Conservation (phyloP, 1,284 basidiomycete genomes). For the Microbotryum violaceum region DNA sequence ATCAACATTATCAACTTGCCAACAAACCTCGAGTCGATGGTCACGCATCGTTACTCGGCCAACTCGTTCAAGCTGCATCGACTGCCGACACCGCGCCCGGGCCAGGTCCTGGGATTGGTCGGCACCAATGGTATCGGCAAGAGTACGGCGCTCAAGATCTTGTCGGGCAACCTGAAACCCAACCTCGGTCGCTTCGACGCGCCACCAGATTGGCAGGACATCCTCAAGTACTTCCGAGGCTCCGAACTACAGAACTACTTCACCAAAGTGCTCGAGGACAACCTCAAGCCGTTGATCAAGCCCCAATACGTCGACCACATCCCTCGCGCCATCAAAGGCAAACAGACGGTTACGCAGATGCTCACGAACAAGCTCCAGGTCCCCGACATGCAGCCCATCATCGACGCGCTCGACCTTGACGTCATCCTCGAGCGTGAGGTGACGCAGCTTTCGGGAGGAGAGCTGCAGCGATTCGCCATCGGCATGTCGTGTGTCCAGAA, state of each 20-base stretch:
- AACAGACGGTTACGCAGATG: conserved; percentile 77
- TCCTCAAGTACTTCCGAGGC: conserved; percentile 92
- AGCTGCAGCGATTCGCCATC: conserved; percentile 91
- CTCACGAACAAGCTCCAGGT: conserved; percentile 72
- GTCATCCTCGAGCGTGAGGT: conserved; percentile 77
- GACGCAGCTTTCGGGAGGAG: conserved; percentile 80
- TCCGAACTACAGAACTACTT: conserved; percentile 98
- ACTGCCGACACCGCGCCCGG: conserved; percentile 85
- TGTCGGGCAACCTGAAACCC: conserved; percentile 91
- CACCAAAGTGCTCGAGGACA: conserved; percentile 96
- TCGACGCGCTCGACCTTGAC: conserved; percentile 74
- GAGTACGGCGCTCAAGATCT: conserved; percentile 88
- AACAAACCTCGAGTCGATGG: conserved; percentile 85
- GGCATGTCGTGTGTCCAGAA: conserved; percentile 85
- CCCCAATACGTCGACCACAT: conserved; percentile 99
- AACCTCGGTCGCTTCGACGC: conserved; percentile 86
- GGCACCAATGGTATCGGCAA: conserved; percentile 99
- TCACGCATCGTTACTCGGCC: conserved; percentile 93
- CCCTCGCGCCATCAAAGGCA: conserved; percentile 85
- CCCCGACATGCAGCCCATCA: conserved; percentile 73
- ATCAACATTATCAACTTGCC: conserved; percentile 96
- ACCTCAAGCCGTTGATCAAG: conserved; percentile 94
- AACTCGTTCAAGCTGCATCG: conserved; percentile 98
- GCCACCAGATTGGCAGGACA: conserved; percentile 95
- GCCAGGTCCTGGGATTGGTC: conserved; percentile 89